Percentiles rank a stretch among this genome's conserved stretches.
Evolutionary conservation across 2,329 filamentous ascomycete genomes (phyloP).

Genomic region (Calonectria hongkongensis): DNA sequence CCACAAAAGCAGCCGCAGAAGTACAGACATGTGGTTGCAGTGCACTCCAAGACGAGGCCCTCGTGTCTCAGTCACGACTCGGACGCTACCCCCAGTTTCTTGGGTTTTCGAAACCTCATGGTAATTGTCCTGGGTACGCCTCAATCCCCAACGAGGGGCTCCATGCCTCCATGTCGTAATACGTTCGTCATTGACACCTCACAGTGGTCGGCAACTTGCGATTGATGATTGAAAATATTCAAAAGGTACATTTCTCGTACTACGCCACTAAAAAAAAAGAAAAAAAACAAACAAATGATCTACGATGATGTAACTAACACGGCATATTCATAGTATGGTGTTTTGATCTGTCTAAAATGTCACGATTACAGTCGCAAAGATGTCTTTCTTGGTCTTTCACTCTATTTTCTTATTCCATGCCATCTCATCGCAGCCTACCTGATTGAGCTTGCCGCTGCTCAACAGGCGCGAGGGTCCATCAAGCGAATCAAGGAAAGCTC

Average conservation of each 20-base stretch:
- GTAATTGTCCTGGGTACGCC: constrained; percentile 88
- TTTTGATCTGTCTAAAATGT: constrained; percentile 92
- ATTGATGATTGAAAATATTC: constrained; percentile 96
- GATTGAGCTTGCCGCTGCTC: constrained; percentile 89
- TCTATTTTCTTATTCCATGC: constrained; percentile 92
- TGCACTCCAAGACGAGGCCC: constrained; percentile 82
- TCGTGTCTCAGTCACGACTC: constrained; percentile 93
- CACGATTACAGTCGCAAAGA: constrained; percentile 91
- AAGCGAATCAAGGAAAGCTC: constrained; percentile 72
- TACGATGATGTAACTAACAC: background rate
- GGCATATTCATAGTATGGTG: constrained; percentile 82
- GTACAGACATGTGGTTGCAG: constrained; percentile 93
- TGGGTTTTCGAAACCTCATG: constrained; percentile 97
- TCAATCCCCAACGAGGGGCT: constrained; percentile 41
- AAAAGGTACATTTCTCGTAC: constrained; percentile 78
- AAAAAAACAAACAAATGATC: too few species aligned
- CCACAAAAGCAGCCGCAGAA: constrained; percentile 66
- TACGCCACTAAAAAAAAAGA: background rate
- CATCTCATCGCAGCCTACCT: constrained; percentile 93
- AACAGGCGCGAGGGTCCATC: constrained; percentile 82
- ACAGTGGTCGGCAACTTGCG: constrained; percentile 93
- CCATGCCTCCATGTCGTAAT: constrained; percentile 19
- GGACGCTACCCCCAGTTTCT: constrained; percentile 83
- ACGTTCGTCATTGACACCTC: constrained; percentile 47
- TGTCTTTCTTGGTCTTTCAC: constrained; percentile 81